phyloP scores from a whole-genome alignment of 2,329 filamentous ascomycete genomes.

The Curvularia sp. region DNA sequence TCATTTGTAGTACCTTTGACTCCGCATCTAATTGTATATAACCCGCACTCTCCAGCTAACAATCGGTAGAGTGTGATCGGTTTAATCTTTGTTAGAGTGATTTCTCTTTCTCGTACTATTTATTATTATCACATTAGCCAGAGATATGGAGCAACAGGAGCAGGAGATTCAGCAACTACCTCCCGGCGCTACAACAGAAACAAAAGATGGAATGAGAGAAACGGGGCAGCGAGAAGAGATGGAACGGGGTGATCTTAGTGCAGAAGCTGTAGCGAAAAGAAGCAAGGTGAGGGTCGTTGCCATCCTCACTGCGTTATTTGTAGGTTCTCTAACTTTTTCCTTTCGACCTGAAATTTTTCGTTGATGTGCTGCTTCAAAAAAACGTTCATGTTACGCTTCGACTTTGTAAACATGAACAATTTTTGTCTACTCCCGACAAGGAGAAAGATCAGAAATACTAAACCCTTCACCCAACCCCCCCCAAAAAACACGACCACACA shows the following conservation, averaged over 20 bases:
- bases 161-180: background rate
- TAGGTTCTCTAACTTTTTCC: slow-evolving; percentile 22
- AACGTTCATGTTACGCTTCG: background rate
- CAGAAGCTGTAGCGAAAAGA: slow-evolving; percentile 24
- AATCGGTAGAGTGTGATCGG: background rate
- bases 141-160: slow-evolving; percentile 2
- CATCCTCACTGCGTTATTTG: slow-evolving; percentile 44
- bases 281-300: slow-evolving; percentile 37
- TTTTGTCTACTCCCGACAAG: background rate
- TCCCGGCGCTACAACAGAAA: background rate
- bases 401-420: too few relatives aligned
- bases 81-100: background rate
- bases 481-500: too few relatives aligned
- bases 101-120: background rate
- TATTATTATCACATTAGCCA: background rate
- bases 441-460: background rate
- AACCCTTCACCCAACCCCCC: too few relatives aligned
- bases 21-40: background rate
- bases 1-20: background rate
- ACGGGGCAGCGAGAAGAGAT: background rate
- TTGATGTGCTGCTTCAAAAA: background rate
- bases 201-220: background rate
- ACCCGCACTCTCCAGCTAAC: background rate
- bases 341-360: background rate
- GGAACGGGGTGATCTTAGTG: slow-evolving; percentile 8